phyloP scores from a whole-genome alignment of 163 green algal genomes.

The Chloromonas sp. region DNA sequence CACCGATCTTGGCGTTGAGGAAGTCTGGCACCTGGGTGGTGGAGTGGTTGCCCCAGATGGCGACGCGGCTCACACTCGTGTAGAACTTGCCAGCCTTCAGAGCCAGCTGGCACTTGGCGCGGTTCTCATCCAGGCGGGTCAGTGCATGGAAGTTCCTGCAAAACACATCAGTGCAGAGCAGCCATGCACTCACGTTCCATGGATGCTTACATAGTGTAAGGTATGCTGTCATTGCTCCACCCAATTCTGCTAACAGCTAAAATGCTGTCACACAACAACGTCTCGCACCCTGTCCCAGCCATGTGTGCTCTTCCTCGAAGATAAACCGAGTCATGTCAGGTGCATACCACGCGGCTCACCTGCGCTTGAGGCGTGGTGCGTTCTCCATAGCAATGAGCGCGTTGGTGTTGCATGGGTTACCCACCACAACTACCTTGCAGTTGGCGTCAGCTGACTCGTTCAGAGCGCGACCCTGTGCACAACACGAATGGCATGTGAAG shows the following conservation, averaged over 20 bases:
- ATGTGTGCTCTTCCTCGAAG: no score
- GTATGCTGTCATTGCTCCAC: no score
- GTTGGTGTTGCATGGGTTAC: conserved; percentile 96
- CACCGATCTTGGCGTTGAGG: conserved; percentile 83
- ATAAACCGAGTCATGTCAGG: no score
- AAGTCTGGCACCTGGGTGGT: conserved; percentile 91
- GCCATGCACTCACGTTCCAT: no score
- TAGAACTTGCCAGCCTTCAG: conserved; percentile 85
- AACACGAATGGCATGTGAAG: not conserved
- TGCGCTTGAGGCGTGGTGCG: conserved; percentile 48
- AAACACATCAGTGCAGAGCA: not conserved
- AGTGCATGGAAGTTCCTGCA: conserved; percentile 64
- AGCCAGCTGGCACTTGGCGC: conserved; percentile 87
- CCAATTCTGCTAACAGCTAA: no score
- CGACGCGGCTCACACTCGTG: conserved; percentile 71
- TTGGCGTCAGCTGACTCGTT: conserved; percentile 73
- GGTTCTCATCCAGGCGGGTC: conserved; percentile 91
- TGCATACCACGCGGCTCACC: not conserved
- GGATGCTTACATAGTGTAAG: no score
- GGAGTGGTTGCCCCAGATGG: conserved; percentile 90
- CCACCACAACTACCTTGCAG: conserved; percentile 89
- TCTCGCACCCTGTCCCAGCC: no score
- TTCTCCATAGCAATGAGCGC: conserved; percentile 72
- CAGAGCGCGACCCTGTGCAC: conserved; percentile 67
- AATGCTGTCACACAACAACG: no score